Conservation (phyloP, 2,329 filamentous ascomycete genomes). For the Cercospora beticola region DNA sequence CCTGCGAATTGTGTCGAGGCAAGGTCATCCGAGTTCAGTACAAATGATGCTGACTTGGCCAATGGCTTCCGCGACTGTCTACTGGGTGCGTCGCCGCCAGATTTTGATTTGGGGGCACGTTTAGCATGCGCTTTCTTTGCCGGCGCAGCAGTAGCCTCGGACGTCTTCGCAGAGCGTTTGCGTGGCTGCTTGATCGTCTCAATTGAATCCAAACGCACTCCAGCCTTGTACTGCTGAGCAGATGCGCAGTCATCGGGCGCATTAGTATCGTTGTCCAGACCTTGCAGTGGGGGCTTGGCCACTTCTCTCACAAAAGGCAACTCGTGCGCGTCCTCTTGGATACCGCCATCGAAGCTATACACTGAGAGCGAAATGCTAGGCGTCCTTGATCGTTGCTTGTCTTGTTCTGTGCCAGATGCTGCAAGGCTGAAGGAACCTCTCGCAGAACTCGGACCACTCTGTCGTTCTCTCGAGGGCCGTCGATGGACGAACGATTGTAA, state of each 20-base stretch:
- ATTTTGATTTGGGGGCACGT: neutral
- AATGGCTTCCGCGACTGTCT: slow-evolving; percentile 27
- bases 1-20: slow-evolving; percentile 19
- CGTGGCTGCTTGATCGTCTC: neutral
- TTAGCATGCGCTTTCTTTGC: neutral
- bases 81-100: slow-evolving; percentile 4
- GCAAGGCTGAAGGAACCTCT: neutral
- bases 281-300: neutral
- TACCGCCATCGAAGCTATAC: slow-evolving; percentile 12
- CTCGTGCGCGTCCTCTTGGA: neutral
- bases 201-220: neutral
- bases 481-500: neutral
- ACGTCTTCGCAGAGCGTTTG: neutral
- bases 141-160: neutral
- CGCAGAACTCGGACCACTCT: neutral
- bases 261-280: neutral
- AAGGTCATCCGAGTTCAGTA: slow-evolving; percentile 34
- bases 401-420: neutral
- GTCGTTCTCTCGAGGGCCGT: neutral
- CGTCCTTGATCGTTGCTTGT: slow-evolving; percentile 8
- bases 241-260: neutral
- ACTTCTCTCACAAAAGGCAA: neutral
- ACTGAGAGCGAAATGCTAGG: slow-evolving; percentile 25
- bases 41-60: slow-evolving; percentile 31
- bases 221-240: neutral